phyloP scores from a whole-genome alignment of 2,329 filamentous ascomycete genomes.

The Cadophora sp. region DNA sequence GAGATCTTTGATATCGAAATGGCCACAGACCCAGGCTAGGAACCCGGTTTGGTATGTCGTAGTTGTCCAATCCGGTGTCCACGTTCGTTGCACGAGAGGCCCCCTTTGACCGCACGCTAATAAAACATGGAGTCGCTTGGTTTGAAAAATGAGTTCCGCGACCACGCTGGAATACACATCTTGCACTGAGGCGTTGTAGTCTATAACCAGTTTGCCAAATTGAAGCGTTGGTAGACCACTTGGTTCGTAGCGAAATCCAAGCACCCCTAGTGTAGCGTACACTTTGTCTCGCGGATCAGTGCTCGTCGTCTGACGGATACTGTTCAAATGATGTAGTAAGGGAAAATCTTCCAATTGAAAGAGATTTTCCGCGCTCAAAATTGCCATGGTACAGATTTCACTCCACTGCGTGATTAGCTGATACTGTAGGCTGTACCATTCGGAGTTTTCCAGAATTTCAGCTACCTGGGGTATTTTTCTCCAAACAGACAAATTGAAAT shows the following conservation, averaged over 20 bases:
- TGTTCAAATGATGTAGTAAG: neutral
- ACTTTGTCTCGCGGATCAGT: conserved; percentile 14
- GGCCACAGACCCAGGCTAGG: neutral
- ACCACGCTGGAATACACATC: conserved; percentile 19
- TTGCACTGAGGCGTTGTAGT: conserved; percentile 17
- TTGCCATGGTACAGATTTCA: neutral
- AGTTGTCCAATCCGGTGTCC: conserved; percentile 21
- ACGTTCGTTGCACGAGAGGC: neutral
- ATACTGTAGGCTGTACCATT: neutral
- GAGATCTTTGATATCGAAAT: neutral
- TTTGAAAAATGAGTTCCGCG: neutral
- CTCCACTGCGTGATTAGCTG: neutral
- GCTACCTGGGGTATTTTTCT: neutral
- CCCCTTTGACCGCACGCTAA: conserved; percentile 1
- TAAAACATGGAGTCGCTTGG: conserved; percentile 14
- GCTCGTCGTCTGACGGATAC: neutral
- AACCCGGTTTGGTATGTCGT: neutral
- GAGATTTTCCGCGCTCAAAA: neutral
- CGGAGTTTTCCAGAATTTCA: neutral
- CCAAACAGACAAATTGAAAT: neutral
- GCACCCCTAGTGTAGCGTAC: conserved; percentile 2
- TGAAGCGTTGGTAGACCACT: neutral
- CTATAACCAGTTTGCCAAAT: neutral
- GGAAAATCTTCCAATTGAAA: neutral
- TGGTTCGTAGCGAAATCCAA: neutral